phyloP scores from a whole-genome alignment of 1,139 yeast genomes.

The Kazachstania sp. region DNA sequence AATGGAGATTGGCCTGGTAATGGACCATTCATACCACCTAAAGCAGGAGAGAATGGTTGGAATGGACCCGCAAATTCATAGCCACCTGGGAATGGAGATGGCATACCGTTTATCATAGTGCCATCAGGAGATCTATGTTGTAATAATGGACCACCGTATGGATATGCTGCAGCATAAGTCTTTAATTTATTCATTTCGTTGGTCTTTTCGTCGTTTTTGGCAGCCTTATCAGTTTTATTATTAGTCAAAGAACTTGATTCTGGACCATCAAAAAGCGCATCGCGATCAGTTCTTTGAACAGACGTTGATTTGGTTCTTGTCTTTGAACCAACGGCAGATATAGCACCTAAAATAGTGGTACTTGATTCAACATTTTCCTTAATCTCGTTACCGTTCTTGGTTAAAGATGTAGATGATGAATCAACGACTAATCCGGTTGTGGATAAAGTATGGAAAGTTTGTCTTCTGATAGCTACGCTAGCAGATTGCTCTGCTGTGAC shows the following conservation, averaged over 20 bases:
- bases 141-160: constrained; percentile 30
- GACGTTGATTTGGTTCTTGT: constrained; percentile 27
- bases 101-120: constrained; percentile 21
- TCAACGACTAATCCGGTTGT: constrained; percentile 18
- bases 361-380: constrained; percentile 3
- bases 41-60: constrained; percentile 26
- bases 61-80: constrained; percentile 27
- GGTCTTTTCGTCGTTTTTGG: constrained; percentile 1
- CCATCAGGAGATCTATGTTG: constrained; percentile 21
- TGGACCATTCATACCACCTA: constrained; percentile 19
- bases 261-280: constrained; percentile 12
- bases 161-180: constrained; percentile 29
- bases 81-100: constrained; percentile 29
- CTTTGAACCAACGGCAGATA: constrained; percentile 15
- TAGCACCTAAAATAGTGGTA: constrained; percentile 5
- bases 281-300: constrained; percentile 15
- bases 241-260: neutral
- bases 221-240: neutral
- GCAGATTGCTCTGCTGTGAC: constrained; percentile 12
- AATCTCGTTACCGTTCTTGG: constrained; percentile 1
- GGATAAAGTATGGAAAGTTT: constrained; percentile 36
- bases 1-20: constrained; percentile 19
- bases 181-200: constrained; percentile 7
- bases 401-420: constrained; percentile 3
- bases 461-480: constrained; percentile 30